Evolutionary conservation across 495 filamentous ascomycete species (phyloP).

Genomic region (Ascodesmis nigricans): DNA sequence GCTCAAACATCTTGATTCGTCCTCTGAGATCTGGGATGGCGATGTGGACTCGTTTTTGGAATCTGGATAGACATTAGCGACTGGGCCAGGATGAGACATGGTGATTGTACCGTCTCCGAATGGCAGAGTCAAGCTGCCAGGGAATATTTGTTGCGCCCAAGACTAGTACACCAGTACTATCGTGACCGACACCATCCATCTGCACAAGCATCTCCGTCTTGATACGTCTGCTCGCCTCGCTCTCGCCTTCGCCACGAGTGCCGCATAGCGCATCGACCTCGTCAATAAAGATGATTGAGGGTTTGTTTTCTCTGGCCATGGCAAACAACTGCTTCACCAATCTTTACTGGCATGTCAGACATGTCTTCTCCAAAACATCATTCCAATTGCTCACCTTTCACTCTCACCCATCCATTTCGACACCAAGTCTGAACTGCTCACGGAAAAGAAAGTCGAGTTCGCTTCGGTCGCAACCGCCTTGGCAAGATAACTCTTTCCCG

Average conservation of each 20-base stretch:
- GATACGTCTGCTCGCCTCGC: slow-evolving; percentile 86
- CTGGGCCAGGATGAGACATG: neutral
- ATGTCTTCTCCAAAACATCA: slow-evolving; percentile 4
- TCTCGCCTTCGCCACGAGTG: slow-evolving; percentile 89
- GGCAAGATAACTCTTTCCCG: slow-evolving; percentile 88
- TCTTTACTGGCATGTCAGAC: slow-evolving; percentile 27
- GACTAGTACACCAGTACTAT: slow-evolving; percentile 81
- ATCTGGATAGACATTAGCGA: slow-evolving; percentile 23
- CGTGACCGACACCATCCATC: slow-evolving; percentile 96
- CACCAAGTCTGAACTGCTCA: slow-evolving; percentile 87
- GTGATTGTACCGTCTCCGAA: slow-evolving; percentile 47
- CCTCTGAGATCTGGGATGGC: slow-evolving; percentile 70
- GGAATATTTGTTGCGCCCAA: slow-evolving; percentile 96
- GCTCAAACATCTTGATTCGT: slow-evolving; percentile 90
- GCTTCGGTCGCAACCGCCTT: slow-evolving; percentile 97
- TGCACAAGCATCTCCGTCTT: slow-evolving; percentile 97
- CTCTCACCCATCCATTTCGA: slow-evolving; percentile 99
- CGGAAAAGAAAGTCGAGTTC: slow-evolving; percentile 98
- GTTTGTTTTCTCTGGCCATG: slow-evolving; percentile 95
- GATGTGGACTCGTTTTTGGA: slow-evolving; percentile 92
- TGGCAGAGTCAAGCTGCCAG: slow-evolving; percentile 97
- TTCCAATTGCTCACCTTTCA: slow-evolving; percentile 45
- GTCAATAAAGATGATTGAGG: slow-evolving; percentile 98
- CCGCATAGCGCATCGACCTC: slow-evolving; percentile 96
- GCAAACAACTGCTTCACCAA: slow-evolving; percentile 93